Percentiles rank a stretch among this genome's conserved stretches.
These are phyloP conservation scores for Diddensiella caesifluorescens DNA, from an alignment of 805 yeast genomes.

Conservation along the genomic window DNA sequence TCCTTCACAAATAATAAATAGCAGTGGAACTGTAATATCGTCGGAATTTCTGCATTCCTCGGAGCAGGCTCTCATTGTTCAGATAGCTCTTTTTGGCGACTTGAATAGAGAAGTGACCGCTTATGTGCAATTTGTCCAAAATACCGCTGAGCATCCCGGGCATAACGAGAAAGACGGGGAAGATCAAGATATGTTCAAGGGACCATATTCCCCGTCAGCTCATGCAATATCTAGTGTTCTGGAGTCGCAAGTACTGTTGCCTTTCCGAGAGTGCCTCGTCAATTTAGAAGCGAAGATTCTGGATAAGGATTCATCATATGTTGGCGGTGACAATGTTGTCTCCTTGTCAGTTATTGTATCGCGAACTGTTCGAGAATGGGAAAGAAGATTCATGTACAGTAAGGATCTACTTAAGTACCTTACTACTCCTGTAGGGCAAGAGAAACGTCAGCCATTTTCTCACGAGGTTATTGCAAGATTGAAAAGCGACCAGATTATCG, in stretches of 20 bases:
- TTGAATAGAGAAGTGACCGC: conserved; percentile 13
- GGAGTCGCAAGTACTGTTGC: conserved; percentile 6
- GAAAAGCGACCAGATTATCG: conserved; percentile 13
- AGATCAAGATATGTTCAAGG: conserved; percentile 5
- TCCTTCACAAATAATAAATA: conserved; percentile 13
- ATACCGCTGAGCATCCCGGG: conserved; percentile 8
- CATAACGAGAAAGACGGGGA: background rate
- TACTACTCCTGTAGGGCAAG: conserved; percentile 2
- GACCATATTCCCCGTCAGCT: conserved; percentile 12
- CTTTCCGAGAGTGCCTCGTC: conserved; percentile 13
- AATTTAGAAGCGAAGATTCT: conserved; percentile 18
- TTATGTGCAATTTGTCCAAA: conserved; percentile 10
- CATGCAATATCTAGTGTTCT: conserved; percentile 14
- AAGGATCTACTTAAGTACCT: conserved; percentile 12
- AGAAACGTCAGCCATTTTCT: conserved; percentile 5
- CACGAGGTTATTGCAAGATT: conserved; percentile 15
- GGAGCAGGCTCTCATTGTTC: conserved; percentile 17
- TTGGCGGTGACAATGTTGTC: conserved; percentile 17
- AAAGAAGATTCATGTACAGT: conserved; percentile 16
- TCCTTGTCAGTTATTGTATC: conserved; percentile 16
- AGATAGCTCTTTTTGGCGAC: conserved; percentile 19
- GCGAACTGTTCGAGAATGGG: conserved; percentile 20
- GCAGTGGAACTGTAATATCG: background rate
- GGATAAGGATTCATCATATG: conserved; percentile 16
- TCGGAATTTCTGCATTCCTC: conserved; percentile 17